Base-by-base conservation (phyloP, 768 basidiomycete genomes). In the Chalciporus chontae region DNA sequence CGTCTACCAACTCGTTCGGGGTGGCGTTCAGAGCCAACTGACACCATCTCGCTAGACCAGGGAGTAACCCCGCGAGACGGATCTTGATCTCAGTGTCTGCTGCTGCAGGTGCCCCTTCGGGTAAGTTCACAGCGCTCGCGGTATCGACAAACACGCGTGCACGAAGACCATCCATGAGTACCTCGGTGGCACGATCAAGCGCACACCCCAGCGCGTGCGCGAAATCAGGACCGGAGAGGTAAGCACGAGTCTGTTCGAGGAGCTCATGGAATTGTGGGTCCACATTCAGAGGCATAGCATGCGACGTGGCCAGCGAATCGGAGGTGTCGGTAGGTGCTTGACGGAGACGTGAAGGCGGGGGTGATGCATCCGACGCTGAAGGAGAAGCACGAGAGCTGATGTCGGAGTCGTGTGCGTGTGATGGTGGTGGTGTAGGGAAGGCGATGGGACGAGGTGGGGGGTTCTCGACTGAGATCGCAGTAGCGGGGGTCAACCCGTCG, bases 1-100 rank as follows among this genome's bases (percentile, higher is more conserved):
- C 92, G 71, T 94, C 90, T 23, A 91, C 78, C 55, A 92, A 71
- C 64, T 88, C 89, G 63, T 90, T 91, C 31, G 88, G 90, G 47
- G 85, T 63, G 15, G 78, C 79, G 54, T 81, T 77, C 57, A 92
- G 64, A 34, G 84, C 83, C 50, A 81, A 50, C 54, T 79, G 79
- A 59, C 84, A 85, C 90, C 92, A 93, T 49, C 81, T 72, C 47
- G 87, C 83, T 37, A 96, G 69, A 1, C 81, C 86, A 4, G 93
- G 94, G 24, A 97, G 69, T 57, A 95, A 69, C 5, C 84, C 83
- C 13, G 91, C 94, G 13, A 96, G 67, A 40, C 88, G 73, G 43
- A 90, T 78, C 56, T 78, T 75, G 43, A 75, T 64, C 24, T 77
- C n/a, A n/a, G n/a, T n/a, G n/a, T n/a, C n/a, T n/a, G n/a, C n/a